phyloP scores from a whole-genome alignment of 306 rosid genomes.

The Prosopis cineraria region DNA sequence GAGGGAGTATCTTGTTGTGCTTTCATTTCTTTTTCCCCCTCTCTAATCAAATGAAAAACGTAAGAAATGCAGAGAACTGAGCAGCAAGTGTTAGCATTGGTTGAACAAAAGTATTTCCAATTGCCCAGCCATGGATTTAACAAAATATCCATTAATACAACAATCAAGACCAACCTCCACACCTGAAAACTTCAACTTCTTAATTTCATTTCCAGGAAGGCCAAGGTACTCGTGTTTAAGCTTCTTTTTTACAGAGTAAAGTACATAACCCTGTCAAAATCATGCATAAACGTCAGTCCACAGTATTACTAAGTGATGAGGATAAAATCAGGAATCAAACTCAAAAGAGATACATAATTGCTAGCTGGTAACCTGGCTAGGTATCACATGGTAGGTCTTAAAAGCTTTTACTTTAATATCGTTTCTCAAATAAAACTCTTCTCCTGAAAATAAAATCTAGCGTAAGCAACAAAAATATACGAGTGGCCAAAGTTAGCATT shows the following conservation, averaged over 20 bases:
- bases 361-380: slow-evolving; percentile 71
- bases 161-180: slow-evolving; percentile 74
- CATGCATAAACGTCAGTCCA: slow-evolving; percentile 29
- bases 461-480: slow-evolving; percentile 14
- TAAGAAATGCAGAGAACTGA: slow-evolving; percentile 9
- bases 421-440: slow-evolving; percentile 68
- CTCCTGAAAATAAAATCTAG: slow-evolving; percentile 57
- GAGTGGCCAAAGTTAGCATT: not conserved
- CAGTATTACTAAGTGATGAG: not conserved
- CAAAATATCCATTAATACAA: slow-evolving; percentile 30
- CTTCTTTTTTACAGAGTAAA: slow-evolving; percentile 73
- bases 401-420: slow-evolving; percentile 89
- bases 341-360: not conserved
- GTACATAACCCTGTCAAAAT: slow-evolving; percentile 77
- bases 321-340: slow-evolving; percentile 23
- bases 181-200: slow-evolving; percentile 70
- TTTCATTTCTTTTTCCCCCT: slow-evolving; percentile 24
- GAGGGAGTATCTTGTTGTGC: not conserved
- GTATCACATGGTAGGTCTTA: slow-evolving; percentile 81
- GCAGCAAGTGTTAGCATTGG: slow-evolving; percentile 2
- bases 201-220: slow-evolving; percentile 66
- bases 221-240: slow-evolving; percentile 72
- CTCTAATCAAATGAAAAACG: slow-evolving; percentile 17
- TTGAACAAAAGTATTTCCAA: slow-evolving; percentile 3
- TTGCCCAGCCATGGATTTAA: slow-evolving; percentile 18